phyloP scores from a whole-genome alignment of 805 yeast species.

The Candida awuae region DNA sequence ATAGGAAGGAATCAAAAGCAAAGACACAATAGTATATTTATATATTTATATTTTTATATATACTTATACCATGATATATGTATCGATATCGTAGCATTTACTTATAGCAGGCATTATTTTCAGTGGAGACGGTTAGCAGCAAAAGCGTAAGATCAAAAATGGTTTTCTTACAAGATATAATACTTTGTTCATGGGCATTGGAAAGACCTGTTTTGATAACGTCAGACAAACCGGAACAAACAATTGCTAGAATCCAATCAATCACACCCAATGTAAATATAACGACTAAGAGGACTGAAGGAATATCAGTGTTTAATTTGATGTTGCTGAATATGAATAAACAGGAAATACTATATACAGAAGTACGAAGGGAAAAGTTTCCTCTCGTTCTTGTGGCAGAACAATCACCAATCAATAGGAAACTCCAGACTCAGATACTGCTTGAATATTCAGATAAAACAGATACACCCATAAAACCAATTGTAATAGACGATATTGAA shows the following conservation, averaged over 20 bases:
- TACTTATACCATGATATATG: too few species aligned
- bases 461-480: background rate
- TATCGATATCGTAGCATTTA: too few species aligned
- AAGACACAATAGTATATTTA: too few species aligned
- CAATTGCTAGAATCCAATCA: background rate
- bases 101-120: too few species aligned
- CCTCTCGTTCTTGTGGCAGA: slow-evolving; percentile 5
- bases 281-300: background rate
- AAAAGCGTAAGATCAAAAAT: too few species aligned
- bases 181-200: slow-evolving; percentile 1
- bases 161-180: slow-evolving; percentile 16
- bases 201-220: slow-evolving; percentile 4
- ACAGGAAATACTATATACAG: background rate
- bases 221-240: background rate
- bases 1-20: slow-evolving; percentile 3
- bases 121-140: too few species aligned
- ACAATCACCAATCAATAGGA: background rate
- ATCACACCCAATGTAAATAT: slow-evolving; percentile 1
- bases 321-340: background rate
- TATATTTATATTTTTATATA: too few species aligned
- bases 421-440: slow-evolving; percentile 1
- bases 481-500: background rate
- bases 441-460: slow-evolving; percentile 3
- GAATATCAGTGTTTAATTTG: slow-evolving; percentile 1
- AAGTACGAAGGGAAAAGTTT: slow-evolving; percentile 2